Conservation (phyloP, 1,284 basidiomycete species). For the Ceratobasidium sp. region DNA sequence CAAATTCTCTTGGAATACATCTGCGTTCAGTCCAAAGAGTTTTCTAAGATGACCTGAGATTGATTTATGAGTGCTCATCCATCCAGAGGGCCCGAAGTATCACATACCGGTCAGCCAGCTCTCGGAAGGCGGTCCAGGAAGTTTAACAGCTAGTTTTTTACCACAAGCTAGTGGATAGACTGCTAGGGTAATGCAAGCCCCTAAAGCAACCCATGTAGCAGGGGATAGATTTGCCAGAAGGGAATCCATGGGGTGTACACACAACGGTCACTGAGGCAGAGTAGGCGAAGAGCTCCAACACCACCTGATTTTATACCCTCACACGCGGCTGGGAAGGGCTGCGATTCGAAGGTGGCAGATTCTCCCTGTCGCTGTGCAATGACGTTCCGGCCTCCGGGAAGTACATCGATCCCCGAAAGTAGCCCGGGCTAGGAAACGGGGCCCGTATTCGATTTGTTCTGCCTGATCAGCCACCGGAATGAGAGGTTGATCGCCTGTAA, state of each 20-base stretch:
- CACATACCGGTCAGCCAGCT: constrained; percentile 2
- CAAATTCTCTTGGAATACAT: constrained; percentile 58
- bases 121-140: constrained; percentile 16
- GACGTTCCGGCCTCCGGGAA: constrained; percentile 22
- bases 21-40: not conserved
- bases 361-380: not conserved
- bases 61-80: not conserved
- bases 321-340: not conserved
- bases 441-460: too few relatives aligned
- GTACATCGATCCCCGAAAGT: not conserved
- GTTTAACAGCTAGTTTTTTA: constrained; percentile 1
- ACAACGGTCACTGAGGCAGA: not conserved
- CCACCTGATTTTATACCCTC: not conserved
- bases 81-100: not conserved
- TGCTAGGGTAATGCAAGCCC: not conserved
- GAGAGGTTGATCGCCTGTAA: too few relatives aligned
- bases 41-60: constrained; percentile 20
- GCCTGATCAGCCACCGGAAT: too few relatives aligned
- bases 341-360: too few relatives aligned
- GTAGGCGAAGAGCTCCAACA: not conserved
- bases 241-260: not conserved
- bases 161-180: not conserved
- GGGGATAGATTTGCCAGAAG: not conserved
- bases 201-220: constrained; percentile 14
- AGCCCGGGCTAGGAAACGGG: not conserved